A percentile compares a stretch with the other conserved stretches of the same genome.
Conservation (phyloP, 2,329 filamentous ascomycete species). For the Colletotrichum paranaense region DNA sequence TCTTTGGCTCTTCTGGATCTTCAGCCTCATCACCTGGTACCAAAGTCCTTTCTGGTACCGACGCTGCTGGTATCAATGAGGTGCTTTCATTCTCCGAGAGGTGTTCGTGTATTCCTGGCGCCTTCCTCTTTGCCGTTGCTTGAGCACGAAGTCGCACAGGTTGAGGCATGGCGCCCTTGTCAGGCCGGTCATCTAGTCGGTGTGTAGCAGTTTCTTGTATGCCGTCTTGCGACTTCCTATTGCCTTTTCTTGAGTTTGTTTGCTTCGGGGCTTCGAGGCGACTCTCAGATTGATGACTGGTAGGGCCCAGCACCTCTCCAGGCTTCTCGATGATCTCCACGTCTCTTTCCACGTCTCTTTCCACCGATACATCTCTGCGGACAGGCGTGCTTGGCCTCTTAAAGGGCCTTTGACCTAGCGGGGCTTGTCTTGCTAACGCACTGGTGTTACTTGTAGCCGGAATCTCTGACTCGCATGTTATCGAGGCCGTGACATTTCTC, state of each 20-base stretch:
- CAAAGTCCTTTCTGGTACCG: neutral
- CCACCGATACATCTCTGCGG: neutral
- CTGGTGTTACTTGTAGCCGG: neutral
- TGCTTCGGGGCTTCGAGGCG: neutral
- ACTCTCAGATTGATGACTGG: neutral
- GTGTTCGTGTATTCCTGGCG: neutral
- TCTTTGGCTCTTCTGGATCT: slow-evolving; percentile 44
- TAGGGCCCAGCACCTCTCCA: neutral
- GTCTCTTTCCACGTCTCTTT: neutral
- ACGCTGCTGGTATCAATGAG: neutral
- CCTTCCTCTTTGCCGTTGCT: neutral
- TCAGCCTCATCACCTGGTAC: too few species aligned
- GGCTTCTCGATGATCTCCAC: neutral
- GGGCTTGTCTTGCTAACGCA: neutral
- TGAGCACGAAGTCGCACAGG: neutral
- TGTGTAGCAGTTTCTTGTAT: neutral
- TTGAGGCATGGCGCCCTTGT: neutral
- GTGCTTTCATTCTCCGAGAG: neutral
- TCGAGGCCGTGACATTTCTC: neutral
- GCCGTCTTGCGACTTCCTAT: neutral
- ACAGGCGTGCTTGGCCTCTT: neutral
- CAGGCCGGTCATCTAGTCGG: neutral
- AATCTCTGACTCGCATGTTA: neutral
- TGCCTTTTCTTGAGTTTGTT: neutral
- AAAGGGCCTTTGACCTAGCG: neutral